Base-by-base conservation (phyloP, 805 yeast species). In the Barnettozyma sp. region DNA sequence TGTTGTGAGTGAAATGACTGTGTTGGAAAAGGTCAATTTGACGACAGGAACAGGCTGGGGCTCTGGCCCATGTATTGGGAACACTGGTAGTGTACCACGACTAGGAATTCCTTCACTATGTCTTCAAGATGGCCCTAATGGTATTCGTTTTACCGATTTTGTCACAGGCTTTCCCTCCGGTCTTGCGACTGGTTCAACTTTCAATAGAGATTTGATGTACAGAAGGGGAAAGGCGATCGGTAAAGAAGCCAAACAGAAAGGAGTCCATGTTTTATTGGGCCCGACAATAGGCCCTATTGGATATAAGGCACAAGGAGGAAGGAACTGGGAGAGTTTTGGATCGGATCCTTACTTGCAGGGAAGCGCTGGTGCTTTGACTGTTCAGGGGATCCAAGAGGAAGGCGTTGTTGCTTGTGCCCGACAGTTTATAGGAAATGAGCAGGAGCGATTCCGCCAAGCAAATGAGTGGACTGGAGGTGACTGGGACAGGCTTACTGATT, bases 271-370 rank as follows among this genome's bases (percentile, higher is more conserved):
- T 24, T 62, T 71, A 11, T 57, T 76, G 22, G 81, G 78, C 0
- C 83, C 82, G 1, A 61, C 63, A 3, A 60, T 72, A 26, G 82
- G 81, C 0, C 82, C 82, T 9, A 63, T 76, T 29, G 83, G 82
- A 1, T 59, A 65, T 23, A 70, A 75, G 46, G 82, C 80, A 4
- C 70, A 69, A 26, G 82, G 78, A 16, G 82, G 83, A 6, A 38
- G 41, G 31, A 38, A 38, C 22, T 38, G 41, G 38, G 41, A 38
- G 18, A 30, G 38, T 20, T 38, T 34, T 34, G 38, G 41, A 3
- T 28, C 41, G 9, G 42, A 39, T 24, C 38, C 42, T 12, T 39
- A 39, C 25, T 32, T 31, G 16, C 42, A 39, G 44, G 82, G 82
- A 16, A 58, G 66, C 19, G 67, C 65, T 7, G 77, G 76, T 11